phyloP scores from a whole-genome alignment of 345 rosid genomes.

The Geranium rotundifolium region DNA sequence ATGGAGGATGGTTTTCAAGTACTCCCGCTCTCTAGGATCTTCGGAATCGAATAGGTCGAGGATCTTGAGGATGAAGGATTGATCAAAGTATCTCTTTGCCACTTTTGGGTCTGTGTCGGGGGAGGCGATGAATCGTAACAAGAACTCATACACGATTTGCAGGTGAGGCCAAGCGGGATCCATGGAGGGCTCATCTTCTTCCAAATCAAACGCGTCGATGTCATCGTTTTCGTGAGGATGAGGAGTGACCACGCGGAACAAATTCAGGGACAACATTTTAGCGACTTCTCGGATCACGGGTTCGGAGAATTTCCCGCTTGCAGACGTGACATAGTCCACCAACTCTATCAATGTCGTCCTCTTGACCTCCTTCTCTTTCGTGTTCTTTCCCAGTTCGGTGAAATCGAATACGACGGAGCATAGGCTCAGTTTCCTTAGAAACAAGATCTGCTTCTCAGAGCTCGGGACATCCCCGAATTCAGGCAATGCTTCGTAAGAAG shows the following conservation, averaged over 20 bases:
- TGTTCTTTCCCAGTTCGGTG: slow-evolving; percentile 45
- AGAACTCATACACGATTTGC: slow-evolving; percentile 72
- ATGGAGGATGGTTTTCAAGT: slow-evolving; percentile 77
- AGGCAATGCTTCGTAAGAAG: slow-evolving; percentile 56
- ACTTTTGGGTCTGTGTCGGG: slow-evolving; percentile 73
- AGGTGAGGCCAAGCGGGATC: slow-evolving; percentile 87
- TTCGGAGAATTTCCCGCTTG: slow-evolving; percentile 55
- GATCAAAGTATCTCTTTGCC: slow-evolving; percentile 61
- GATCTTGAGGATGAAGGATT: slow-evolving; percentile 51
- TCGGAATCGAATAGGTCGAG: slow-evolving; percentile 82
- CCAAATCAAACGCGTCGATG: slow-evolving; percentile 54
- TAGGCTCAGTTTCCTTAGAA: slow-evolving; percentile 57
- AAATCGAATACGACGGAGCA: slow-evolving; percentile 70
- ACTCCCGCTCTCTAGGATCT: slow-evolving; percentile 86
- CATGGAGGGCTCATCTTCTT: slow-evolving; percentile 77
- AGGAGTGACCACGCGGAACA: slow-evolving; percentile 54
- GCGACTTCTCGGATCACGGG: slow-evolving; percentile 42
- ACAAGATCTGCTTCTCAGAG: slow-evolving; percentile 66
- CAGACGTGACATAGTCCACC: slow-evolving; percentile 70
- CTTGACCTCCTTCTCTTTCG: slow-evolving; percentile 85
- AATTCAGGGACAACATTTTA: slow-evolving; percentile 58
- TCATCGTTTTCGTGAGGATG: slow-evolving; percentile 51
- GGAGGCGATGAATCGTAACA: slow-evolving; percentile 66
- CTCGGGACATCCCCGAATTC: slow-evolving; percentile 53
- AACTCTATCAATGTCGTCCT: slow-evolving; percentile 66